Conservation (phyloP, 2,329 filamentous ascomycete genomes). For the Drechslera avenae region DNA sequence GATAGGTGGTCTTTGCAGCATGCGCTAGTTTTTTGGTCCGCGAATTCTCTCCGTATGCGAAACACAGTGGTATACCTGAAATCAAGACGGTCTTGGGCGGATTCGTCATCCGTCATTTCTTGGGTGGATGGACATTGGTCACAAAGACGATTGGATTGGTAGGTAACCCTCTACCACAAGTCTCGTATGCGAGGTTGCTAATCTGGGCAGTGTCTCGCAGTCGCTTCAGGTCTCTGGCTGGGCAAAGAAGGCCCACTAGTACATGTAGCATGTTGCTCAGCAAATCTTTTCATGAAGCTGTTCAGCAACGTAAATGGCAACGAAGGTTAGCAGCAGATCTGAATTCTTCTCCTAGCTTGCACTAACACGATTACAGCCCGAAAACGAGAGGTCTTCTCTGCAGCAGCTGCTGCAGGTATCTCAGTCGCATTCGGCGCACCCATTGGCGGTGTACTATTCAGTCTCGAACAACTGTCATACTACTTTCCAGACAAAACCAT, state of each 20-base stretch:
- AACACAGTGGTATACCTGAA: constrained; percentile 94
- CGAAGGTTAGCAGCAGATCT: constrained; percentile 65
- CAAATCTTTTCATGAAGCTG: constrained; percentile 89
- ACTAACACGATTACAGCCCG: constrained; percentile 64
- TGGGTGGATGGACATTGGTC: constrained; percentile 84
- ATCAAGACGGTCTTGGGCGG: constrained; percentile 96
- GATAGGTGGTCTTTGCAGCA: constrained; percentile 74
- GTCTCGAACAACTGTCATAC: constrained; percentile 93
- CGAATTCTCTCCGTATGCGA: constrained; percentile 84
- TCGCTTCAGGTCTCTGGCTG: constrained; percentile 93
- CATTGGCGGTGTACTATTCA: constrained; percentile 93
- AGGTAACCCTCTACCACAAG: constrained; percentile 22
- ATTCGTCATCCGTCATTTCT: constrained; percentile 86
- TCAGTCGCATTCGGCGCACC: constrained; percentile 93
- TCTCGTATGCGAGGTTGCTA: constrained; percentile 28
- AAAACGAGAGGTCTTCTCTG: constrained; percentile 90
- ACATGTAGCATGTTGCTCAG: constrained; percentile 95
- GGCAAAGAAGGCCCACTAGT: constrained; percentile 96
- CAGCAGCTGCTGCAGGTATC: constrained; percentile 88
- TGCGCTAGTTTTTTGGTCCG: constrained; percentile 80
- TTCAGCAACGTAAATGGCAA: constrained; percentile 82
- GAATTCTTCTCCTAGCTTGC: neutral
- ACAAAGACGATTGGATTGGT: constrained; percentile 90
- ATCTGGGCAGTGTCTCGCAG: constrained; percentile 74
- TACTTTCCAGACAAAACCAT: constrained; percentile 99